Evolutionary conservation across 2,329 filamentous ascomycete species (phyloP).

Genomic region (Sarocladiaceae sp.): DNA sequence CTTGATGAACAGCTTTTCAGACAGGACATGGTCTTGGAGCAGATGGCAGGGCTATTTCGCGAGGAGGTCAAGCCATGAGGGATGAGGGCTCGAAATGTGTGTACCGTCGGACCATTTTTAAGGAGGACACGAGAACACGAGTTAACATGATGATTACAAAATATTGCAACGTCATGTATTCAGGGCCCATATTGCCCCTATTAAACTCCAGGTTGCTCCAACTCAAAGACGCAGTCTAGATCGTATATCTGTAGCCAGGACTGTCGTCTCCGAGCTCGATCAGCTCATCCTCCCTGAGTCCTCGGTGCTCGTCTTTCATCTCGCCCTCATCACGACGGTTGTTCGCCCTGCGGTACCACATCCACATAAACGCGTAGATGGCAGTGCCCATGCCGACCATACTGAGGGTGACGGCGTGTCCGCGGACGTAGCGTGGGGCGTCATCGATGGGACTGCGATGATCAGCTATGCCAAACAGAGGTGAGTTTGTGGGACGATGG

Average conservation of each 20-base stretch:
- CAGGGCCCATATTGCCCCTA: no score
- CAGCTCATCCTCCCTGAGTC: conserved; percentile 41
- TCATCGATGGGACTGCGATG: conserved; percentile 36
- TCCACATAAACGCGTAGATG: conserved; percentile 52
- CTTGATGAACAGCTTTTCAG: conserved; percentile 14
- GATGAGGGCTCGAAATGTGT: not conserved
- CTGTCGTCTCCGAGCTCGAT: conserved; percentile 50
- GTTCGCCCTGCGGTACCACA: conserved; percentile 47
- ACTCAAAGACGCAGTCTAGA: no score
- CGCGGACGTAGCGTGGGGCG: conserved; percentile 53
- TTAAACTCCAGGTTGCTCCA: no score
- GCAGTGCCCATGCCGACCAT: conserved; percentile 51
- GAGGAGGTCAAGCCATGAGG: not conserved
- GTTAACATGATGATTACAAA: no score
- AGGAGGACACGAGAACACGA: no score
- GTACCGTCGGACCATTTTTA: no score
- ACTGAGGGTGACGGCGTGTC: conserved; percentile 57
- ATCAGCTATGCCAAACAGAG: not conserved
- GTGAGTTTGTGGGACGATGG: not conserved
- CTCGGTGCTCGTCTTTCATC: conserved; percentile 30
- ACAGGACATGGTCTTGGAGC: conserved; percentile 13
- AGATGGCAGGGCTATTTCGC: conserved; percentile 12
- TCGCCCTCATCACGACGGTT: conserved; percentile 33
- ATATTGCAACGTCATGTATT: no score
- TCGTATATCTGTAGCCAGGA: conserved; percentile 43